phyloP scores from a whole-genome alignment of 1,284 basidiomycete genomes.

The Sporisorium graminicola region DNA sequence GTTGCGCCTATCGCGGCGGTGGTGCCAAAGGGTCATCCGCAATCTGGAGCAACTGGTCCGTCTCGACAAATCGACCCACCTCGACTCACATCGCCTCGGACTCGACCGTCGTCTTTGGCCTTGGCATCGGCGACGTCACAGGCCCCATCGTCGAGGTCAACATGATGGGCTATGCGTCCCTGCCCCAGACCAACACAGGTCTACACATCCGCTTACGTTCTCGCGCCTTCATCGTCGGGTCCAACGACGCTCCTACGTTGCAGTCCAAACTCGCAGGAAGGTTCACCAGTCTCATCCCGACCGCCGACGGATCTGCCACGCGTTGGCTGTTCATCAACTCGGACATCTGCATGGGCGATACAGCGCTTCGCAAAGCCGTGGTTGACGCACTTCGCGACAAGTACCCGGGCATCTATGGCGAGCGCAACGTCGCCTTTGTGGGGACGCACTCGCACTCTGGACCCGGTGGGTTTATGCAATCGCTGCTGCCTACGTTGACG shows the following conservation, averaged over 20 bases:
- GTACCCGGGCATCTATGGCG: slow-evolving; percentile 78
- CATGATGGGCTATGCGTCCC: slow-evolving; percentile 78
- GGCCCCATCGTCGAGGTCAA: slow-evolving; percentile 73
- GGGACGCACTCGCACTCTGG: slow-evolving; percentile 84
- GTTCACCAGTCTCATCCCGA: slow-evolving; percentile 34
- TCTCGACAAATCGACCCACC: neutral
- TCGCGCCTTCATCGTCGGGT: slow-evolving; percentile 81
- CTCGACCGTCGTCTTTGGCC: slow-evolving; percentile 39
- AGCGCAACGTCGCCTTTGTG: slow-evolving; percentile 80
- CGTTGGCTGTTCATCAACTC: slow-evolving; percentile 82
- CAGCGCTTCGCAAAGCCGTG: slow-evolving; percentile 79
- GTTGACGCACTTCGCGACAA: slow-evolving; percentile 74
- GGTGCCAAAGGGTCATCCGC: neutral
- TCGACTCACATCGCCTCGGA: neutral
- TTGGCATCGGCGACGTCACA: slow-evolving; percentile 81
- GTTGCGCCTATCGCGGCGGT: slow-evolving; percentile 23
- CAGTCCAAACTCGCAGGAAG: slow-evolving; percentile 7
- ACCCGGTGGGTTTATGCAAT: slow-evolving; percentile 80
- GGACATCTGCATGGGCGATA: slow-evolving; percentile 77
- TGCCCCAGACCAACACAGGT: slow-evolving; percentile 80
- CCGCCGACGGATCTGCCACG: slow-evolving; percentile 40
- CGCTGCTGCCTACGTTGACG: slow-evolving; percentile 82
- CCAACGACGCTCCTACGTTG: neutral
- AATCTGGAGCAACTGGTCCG: slow-evolving; percentile 11
- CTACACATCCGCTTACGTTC: slow-evolving; percentile 83